Base-by-base conservation (phyloP, 1,284 basidiomycete genomes). In the Leccinum pachyderme region DNA sequence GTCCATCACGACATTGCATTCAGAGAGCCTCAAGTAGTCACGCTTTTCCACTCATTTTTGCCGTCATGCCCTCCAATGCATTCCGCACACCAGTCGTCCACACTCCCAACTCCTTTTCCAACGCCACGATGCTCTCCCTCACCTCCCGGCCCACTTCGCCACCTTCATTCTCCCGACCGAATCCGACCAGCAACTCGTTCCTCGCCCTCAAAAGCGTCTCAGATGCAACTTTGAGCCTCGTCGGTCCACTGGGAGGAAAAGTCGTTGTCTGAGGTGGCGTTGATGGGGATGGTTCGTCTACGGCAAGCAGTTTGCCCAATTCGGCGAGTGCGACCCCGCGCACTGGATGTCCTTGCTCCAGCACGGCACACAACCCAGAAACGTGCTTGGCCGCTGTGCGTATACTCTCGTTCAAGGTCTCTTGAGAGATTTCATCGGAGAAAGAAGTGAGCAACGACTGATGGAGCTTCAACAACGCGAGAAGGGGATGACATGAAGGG, bases 311-410 rank as follows among this genome's bases (percentile, higher is more conserved):
- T 69, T 93, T 94, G 0, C 90, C 93, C 15, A 93, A 75, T 66
- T 95, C 92, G 2, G 88, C 85, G 6, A 89, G 74, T 4, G 89
- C 83, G 33, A 97, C 72, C 0, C 82, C 92, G 4, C 90, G 79
- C 0, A 88, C 81, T 0, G 95, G 94, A 69, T 97, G 94, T 3
- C 89, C 89, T 13, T 76, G 69, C 0, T 77, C 69, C 25, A 92
- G 80, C 5, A 91, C 67, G 3, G 67, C 68, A 15, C 72, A 71
- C 15, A 87, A 72, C 0, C 86, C 93, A 1, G 79, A 75, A 15
- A 77, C 77, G 4, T 83, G 77, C 47, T 77, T 78, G 9, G 79
- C 78, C 0, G 86, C 80, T 5, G 77, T 77, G n/a, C 79, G 75
- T 53, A 90, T 79, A 0, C 80, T 76, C 22, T 85, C 81, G 62